Conservation (phyloP, 2,329 filamentous ascomycete genomes). For the Penicillium crustosum region DNA sequence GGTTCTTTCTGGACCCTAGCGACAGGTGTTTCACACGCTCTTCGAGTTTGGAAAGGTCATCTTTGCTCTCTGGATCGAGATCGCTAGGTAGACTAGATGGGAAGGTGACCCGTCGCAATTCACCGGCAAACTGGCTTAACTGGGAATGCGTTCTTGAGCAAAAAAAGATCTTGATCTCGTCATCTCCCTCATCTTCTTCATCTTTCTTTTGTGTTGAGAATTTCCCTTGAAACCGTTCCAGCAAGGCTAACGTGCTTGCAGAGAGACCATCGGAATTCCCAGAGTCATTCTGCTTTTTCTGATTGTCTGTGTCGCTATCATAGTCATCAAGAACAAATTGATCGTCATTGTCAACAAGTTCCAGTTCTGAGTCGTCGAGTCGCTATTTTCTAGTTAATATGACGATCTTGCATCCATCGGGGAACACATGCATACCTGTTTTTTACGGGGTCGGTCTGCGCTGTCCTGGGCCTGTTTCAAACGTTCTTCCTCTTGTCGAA, state of each 20-base stretch:
- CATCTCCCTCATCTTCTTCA: constrained; percentile 52
- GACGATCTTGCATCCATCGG: neutral
- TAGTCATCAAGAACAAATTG: constrained; percentile 77
- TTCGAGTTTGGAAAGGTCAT: constrained; percentile 34
- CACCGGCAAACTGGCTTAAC: constrained; percentile 80
- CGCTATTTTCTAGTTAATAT: constrained; percentile 27
- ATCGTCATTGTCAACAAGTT: constrained; percentile 54
- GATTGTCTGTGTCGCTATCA: constrained; percentile 59
- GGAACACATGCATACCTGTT: constrained; percentile 34
- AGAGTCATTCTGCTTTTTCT: constrained; percentile 28
- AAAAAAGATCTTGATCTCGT: constrained; percentile 81
- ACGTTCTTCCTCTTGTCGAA: constrained; percentile 63
- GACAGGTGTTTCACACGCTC: constrained; percentile 78
- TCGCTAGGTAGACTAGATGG: constrained; percentile 66
- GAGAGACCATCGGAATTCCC: constrained; percentile 57
- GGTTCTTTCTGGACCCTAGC: constrained; percentile 79
- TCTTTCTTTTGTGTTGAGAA: constrained; percentile 35
- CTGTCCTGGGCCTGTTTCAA: constrained; percentile 53
- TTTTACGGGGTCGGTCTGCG: constrained; percentile 51
- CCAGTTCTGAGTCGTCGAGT: constrained; percentile 20
- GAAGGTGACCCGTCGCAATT: constrained; percentile 74
- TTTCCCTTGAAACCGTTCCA: constrained; percentile 63
- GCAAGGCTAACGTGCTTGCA: constrained; percentile 70
- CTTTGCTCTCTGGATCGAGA: constrained; percentile 24
- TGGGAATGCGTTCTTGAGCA: constrained; percentile 93